Conservation (phyloP, 2,329 filamentous ascomycete genomes). For the Arthroderma sp. region DNA sequence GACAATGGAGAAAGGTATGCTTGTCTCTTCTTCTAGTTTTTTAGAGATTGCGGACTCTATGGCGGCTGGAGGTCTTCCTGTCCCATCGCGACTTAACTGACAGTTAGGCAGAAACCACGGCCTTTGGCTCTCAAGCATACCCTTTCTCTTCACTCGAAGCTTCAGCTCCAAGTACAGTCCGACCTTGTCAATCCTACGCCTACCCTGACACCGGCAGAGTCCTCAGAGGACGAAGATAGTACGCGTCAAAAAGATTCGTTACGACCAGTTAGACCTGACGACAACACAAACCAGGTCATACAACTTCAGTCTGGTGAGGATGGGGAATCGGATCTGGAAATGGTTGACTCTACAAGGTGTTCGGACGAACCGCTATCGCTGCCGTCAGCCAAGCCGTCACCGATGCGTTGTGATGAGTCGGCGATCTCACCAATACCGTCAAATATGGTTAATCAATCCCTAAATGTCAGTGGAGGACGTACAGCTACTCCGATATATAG, state of each 20-base stretch:
- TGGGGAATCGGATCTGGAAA: constrained; percentile 21
- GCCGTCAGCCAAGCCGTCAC: constrained; percentile 13
- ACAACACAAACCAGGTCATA: constrained; percentile 5
- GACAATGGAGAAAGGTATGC: too few species aligned
- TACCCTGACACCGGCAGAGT: constrained; percentile 24
- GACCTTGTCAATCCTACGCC: constrained; percentile 10
- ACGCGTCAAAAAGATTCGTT: not conserved
- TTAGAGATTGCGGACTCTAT: too few species aligned
- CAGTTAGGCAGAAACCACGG: constrained; percentile 18
- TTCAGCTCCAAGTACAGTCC: constrained; percentile 11
- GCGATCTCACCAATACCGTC: constrained; percentile 21
- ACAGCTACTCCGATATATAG: constrained; percentile 19
- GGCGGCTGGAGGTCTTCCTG: too few species aligned
- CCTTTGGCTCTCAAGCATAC: constrained; percentile 20
- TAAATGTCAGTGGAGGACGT: constrained; percentile 20
- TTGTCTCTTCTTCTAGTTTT: too few species aligned
- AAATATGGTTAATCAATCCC: constrained; percentile 17
- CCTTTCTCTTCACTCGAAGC: constrained; percentile 13
- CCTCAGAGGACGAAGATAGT: constrained; percentile 24
- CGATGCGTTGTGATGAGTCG: constrained; percentile 9
- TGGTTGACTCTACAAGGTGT: constrained; percentile 13
- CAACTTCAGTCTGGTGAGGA: constrained; percentile 5
- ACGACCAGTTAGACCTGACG: not conserved
- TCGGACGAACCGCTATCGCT: constrained; percentile 8
- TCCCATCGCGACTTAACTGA: too few species aligned